phyloP scores from a whole-genome alignment of 2,329 filamentous ascomycete species.

The Davidsoniella eucalypti region DNA sequence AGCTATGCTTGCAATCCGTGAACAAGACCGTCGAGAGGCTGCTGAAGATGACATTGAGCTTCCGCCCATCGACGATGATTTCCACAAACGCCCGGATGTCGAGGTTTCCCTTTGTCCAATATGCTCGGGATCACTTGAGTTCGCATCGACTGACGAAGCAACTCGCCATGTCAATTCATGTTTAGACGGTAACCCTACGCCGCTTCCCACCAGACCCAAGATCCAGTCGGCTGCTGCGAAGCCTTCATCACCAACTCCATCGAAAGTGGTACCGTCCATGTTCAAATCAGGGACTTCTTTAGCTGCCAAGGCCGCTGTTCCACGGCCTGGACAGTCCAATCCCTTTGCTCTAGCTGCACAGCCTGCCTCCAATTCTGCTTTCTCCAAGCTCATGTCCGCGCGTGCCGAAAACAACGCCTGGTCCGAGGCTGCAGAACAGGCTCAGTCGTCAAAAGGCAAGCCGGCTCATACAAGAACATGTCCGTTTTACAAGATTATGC shows the following conservation, averaged over 20 bases:
- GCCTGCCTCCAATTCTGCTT: slow-evolving; percentile 48
- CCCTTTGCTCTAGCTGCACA: slow-evolving; percentile 40
- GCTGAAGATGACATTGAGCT: slow-evolving; percentile 31
- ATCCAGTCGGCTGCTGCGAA: background rate
- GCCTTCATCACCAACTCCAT: background rate
- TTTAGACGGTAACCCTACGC: slow-evolving; percentile 62
- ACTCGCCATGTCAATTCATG: slow-evolving; percentile 84
- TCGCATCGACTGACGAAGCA: slow-evolving; percentile 39
- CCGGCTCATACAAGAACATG: slow-evolving; percentile 80
- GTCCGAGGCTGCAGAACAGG: slow-evolving; percentile 68
- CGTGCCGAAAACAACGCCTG: slow-evolving; percentile 85
- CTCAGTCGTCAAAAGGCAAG: slow-evolving; percentile 63
- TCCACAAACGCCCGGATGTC: slow-evolving; percentile 21
- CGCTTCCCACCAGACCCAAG: slow-evolving; percentile 26
- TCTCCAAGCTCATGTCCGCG: slow-evolving; percentile 81
- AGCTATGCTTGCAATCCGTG: slow-evolving; percentile 56
- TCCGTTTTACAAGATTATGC: slow-evolving; percentile 97
- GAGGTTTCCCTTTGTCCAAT: slow-evolving; percentile 12
- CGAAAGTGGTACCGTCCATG: slow-evolving; percentile 18
- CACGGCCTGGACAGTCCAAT: slow-evolving; percentile 65
- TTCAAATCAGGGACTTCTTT: slow-evolving; percentile 32
- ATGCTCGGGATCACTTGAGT: slow-evolving; percentile 9
- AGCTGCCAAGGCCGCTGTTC: slow-evolving; percentile 50
- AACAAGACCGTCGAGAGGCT: slow-evolving; percentile 51
- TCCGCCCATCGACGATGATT: slow-evolving; percentile 19